A percentile compares a stretch with the other conserved stretches of the same genome.
These are phyloP conservation scores for Tulasnella sp. DNA, from an alignment of 768 basidiomycete genomes.

Conservation along the genomic window DNA sequence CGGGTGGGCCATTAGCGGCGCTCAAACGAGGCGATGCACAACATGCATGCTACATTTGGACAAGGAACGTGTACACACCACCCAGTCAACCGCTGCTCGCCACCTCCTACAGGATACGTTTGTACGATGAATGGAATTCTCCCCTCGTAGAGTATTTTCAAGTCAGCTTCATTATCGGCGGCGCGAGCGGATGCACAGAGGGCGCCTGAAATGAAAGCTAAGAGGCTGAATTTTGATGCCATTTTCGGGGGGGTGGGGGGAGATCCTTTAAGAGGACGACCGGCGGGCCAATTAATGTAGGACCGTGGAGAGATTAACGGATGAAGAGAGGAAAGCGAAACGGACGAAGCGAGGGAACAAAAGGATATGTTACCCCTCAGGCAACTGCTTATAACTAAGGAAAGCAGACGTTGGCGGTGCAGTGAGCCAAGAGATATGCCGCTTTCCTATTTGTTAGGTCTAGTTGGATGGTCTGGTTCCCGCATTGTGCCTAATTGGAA, in stretches of 20 bases:
- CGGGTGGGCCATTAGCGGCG: neutral
- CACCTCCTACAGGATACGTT: neutral
- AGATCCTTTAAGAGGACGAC: neutral
- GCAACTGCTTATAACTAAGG: neutral
- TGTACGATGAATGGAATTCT: constrained; percentile 14
- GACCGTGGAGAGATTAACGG: neutral
- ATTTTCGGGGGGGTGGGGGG: neutral
- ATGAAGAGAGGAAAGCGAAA: neutral
- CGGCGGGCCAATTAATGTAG: neutral
- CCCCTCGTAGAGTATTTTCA: constrained; percentile 10
- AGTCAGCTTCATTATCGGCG: neutral
- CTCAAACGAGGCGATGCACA: neutral
- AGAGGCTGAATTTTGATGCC: neutral
- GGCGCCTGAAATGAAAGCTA: neutral
- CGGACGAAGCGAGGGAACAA: neutral
- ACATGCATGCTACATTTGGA: neutral
- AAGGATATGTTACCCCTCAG: neutral
- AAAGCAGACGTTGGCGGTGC: neutral
- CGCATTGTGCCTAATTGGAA: neutral
- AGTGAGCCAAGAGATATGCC: neutral
- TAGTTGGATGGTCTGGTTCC: neutral
- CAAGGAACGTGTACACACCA: constrained; percentile 5
- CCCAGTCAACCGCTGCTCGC: neutral
- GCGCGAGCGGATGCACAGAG: neutral
- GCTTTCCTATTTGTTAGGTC: neutral